Evolutionary conservation across 495 filamentous ascomycete genomes (phyloP).

Genomic region (Arthonia radiata): DNA sequence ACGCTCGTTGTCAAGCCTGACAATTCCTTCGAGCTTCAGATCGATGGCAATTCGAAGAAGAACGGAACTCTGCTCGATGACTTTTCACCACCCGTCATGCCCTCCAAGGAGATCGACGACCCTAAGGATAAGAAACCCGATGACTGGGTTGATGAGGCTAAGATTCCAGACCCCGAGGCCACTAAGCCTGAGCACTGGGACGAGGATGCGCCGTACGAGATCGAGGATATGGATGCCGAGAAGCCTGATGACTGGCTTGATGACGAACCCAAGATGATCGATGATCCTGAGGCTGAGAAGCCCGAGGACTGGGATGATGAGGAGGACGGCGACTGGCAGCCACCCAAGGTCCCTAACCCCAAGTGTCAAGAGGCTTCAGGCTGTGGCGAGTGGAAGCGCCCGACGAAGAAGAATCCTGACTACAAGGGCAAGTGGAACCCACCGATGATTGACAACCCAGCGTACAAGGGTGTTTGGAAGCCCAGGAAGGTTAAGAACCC

Average conservation of each 20-base stretch:
- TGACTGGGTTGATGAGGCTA: slow-evolving; percentile 81
- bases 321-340: slow-evolving; percentile 96
- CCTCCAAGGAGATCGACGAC: slow-evolving; percentile 88
- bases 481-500: slow-evolving; percentile 95
- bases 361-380: slow-evolving; percentile 87
- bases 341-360: slow-evolving; percentile 83
- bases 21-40: slow-evolving; percentile 77
- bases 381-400: slow-evolving; percentile 80
- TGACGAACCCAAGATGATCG: slow-evolving; percentile 60
- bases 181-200: slow-evolving; percentile 98
- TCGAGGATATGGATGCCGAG: slow-evolving; percentile 75
- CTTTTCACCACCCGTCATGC: slow-evolving; percentile 84
- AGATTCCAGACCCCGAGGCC: slow-evolving; percentile 78
- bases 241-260: slow-evolving; percentile 93
- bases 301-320: slow-evolving; percentile 99
- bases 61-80: slow-evolving; percentile 83
- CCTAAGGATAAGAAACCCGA: slow-evolving; percentile 84
- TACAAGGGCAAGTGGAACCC: slow-evolving; percentile 99
- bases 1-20: slow-evolving; percentile 88
- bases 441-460: slow-evolving; percentile 89
- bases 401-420: slow-evolving; percentile 81
- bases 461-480: slow-evolving; percentile 89
- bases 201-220: slow-evolving; percentile 91
- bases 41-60: slow-evolving; percentile 67
- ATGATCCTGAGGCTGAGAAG: slow-evolving; percentile 94